These are phyloP conservation scores for Eucalyptus rudis DNA, from an alignment of 345 rosid species.

Conservation along the genomic window DNA sequence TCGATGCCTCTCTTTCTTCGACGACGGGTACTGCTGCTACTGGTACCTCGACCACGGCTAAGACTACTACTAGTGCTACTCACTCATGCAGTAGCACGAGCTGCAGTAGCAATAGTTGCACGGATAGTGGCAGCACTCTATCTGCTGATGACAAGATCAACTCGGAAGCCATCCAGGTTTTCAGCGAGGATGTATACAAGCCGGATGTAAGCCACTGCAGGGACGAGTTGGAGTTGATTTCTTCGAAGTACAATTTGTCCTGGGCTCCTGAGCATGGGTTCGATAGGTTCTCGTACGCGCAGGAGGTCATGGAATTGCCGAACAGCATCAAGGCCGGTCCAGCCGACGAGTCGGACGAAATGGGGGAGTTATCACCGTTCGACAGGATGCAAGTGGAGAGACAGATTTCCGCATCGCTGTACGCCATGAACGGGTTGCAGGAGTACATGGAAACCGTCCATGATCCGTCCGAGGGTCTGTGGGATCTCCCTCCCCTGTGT, in stretches of 20 bases:
- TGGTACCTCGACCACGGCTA: background rate
- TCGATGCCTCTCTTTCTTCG: conserved; percentile 1
- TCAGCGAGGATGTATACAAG: conserved; percentile 30
- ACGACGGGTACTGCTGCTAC: background rate
- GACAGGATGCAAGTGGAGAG: conserved; percentile 65
- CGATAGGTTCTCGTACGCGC: conserved; percentile 30
- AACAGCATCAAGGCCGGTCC: background rate
- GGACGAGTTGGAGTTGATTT: conserved; percentile 6
- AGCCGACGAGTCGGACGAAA: background rate
- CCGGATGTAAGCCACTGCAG: conserved; percentile 45
- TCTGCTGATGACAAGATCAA: background rate
- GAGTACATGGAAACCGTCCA: conserved; percentile 39
- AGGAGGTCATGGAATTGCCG: conserved; percentile 34
- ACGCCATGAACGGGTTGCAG: conserved; percentile 62
- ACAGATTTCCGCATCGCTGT: conserved; percentile 56
- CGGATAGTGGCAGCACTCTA: background rate
- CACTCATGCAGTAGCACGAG: background rate
- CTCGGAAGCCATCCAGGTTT: background rate
- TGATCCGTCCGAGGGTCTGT: conserved; percentile 40
- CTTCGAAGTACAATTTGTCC: conserved; percentile 11
- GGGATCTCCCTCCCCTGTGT: conserved; percentile 66
- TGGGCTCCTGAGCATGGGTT: conserved; percentile 12
- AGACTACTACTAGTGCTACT: background rate
- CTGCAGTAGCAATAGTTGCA: background rate
- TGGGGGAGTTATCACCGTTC: conserved; percentile 37